Base-by-base conservation (phyloP, 2,329 filamentous ascomycete genomes). In the Huntiella moniliformis region DNA sequence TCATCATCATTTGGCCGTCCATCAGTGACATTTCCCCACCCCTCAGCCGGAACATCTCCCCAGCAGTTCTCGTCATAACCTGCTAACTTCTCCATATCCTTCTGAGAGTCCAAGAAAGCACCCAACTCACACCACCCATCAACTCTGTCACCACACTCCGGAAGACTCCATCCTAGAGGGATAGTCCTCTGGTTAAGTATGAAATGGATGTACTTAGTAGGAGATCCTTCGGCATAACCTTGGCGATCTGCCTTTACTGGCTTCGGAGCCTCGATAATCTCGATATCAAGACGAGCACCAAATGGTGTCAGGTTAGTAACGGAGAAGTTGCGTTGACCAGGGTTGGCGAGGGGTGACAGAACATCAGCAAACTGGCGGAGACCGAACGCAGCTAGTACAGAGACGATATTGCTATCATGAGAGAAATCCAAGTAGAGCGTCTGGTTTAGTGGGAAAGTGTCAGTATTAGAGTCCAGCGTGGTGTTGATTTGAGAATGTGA, bases 91-190 rank as follows among this genome's bases (percentile, higher is more conserved):
- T 73, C 58, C 66, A 76, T 76, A 50, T 61, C 63, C 50, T 74
- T 65, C 61, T 80, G 74, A 4, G 76, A 64, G 50, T 70, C 58
- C 38, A 86, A 55, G 54, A 86, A 85, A 0, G 76, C 76, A 3
- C 68, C 67, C 42, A 86, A 58, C 56, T 85, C 79, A 56, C 82
- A 86, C 80, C 82, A 86, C 1, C 81, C 82, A 57, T 86, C 82
- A 38, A 76, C 70, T 4, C 81, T 63, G 8, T 67, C 56, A 35
- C 72, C 78, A 53, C 82, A 86, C 49, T 75, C 71, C 1, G 70
- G 60, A 50, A 82, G 77, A 54, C 76, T 83, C 49, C 59, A 59
- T 5, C 79, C 77, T 1, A 86, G 63, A 1, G 81, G 81, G 1
- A 86, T 55, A 0, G 80, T 86, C 28, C 82, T 67, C 60, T 84